Percentiles rank a stretch among this genome's conserved stretches.
Conservation (phyloP, 2,329 filamentous ascomycete genomes). For the Colletotrichum euphorbiae region DNA sequence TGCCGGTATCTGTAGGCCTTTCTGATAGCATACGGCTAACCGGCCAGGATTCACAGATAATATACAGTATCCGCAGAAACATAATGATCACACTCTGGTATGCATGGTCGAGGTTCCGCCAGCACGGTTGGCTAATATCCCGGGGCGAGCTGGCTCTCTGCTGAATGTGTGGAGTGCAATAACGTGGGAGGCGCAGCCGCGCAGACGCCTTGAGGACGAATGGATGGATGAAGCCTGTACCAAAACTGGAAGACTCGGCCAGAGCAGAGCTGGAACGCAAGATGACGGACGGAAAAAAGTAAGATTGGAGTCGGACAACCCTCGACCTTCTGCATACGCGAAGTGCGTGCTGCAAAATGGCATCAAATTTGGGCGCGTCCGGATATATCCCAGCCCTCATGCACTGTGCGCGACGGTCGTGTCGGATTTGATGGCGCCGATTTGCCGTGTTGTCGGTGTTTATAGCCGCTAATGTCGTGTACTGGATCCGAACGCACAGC, state of each 20-base stretch:
- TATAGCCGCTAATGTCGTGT: constrained; percentile 12
- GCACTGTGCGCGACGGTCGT: constrained; percentile 20
- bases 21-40: background rate
- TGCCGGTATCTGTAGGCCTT: background rate
- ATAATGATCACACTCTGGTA: background rate
- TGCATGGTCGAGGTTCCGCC: constrained; percentile 14
- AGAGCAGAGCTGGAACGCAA: constrained; percentile 10
- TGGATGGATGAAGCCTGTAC: constrained; percentile 3
- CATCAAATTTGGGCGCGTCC: constrained; percentile 6
- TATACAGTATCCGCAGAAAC: background rate
- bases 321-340: constrained; percentile 10
- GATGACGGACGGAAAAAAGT: constrained; percentile 32
- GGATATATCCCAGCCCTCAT: constrained; percentile 8
- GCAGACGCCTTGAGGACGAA: constrained; percentile 6
- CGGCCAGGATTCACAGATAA: constrained; percentile 4
- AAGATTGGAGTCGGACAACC: constrained; percentile 21
- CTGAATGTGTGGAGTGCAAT: constrained; percentile 30
- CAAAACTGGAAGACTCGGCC: constrained; percentile 5
- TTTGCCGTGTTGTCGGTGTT: constrained; percentile 13
- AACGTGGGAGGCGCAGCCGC: constrained; percentile 21
- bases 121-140: constrained; percentile 18
- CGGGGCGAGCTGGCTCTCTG: constrained; percentile 20
- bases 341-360: constrained; percentile 13
- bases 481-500: background rate
- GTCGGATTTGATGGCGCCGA: constrained; percentile 14